Percentiles rank a stretch among this genome's conserved stretches.
These are phyloP conservation scores for Ochetophila trinervis DNA, from an alignment of 306 rosid species.

Conservation along the genomic window DNA sequence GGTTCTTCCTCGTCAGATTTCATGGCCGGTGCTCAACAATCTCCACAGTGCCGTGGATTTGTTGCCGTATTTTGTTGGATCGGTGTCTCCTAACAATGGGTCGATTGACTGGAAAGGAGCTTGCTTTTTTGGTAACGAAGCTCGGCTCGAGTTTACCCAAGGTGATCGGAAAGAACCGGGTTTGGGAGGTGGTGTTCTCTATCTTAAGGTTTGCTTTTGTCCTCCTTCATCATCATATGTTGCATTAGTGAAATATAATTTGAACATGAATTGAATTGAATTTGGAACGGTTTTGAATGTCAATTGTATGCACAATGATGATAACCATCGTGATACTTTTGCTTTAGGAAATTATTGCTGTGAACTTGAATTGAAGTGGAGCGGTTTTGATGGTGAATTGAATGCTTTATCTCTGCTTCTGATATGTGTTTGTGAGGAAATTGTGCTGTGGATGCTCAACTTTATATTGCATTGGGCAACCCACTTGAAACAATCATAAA, in stretches of 20 bases:
- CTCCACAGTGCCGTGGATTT: slow-evolving; percentile 88
- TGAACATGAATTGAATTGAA: background rate
- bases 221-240: background rate
- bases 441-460: background rate
- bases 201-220: slow-evolving; percentile 61
- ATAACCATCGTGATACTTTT: too few relatives aligned
- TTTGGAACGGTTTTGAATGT: background rate
- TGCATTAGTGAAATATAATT: background rate
- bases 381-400: too few relatives aligned
- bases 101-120: slow-evolving; percentile 79
- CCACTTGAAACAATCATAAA: too few relatives aligned
- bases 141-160: slow-evolving; percentile 52
- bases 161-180: slow-evolving; percentile 31
- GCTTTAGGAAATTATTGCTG: too few relatives aligned
- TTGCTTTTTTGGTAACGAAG: slow-evolving; percentile 73
- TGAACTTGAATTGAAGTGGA: too few relatives aligned
- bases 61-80: slow-evolving; percentile 80
- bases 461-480: background rate
- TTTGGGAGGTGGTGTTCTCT: slow-evolving; percentile 81
- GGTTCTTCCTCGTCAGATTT: slow-evolving; percentile 70
- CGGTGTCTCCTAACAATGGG: slow-evolving; percentile 63
- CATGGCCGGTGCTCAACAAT: slow-evolving; percentile 93
- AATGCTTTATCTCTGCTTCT: background rate
- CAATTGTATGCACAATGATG: background rate
- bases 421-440: background rate